Evolutionary conservation across 768 basidiomycete species (phyloP), one percentile per base, ranked within the genome.

Genomic region (Mrakia blollopis): DNA sequence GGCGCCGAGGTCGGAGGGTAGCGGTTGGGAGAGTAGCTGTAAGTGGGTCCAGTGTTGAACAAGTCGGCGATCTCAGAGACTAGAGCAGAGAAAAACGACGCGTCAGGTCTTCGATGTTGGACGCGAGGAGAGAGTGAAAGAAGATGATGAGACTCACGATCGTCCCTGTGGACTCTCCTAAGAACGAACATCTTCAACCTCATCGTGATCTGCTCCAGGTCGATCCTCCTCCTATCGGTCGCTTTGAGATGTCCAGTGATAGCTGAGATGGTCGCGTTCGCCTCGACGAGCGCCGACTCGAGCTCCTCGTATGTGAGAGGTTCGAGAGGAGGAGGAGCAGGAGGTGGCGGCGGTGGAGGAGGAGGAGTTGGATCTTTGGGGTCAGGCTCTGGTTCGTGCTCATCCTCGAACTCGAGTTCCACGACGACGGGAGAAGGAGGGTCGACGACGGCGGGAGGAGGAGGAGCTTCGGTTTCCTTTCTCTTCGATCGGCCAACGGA

Each of bases 371-470:
- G 52, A 16, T 54, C 52, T 54, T 8, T 21, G 23, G 57, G 57
- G 7, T 57, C 57, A 0, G 28, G 57, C 25, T 57, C 57, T 9
- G 25, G 57, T 5, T 57, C 25, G 8, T 25, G 57, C 57, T 57
- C 57, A n/a, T 25, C n/a, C 7, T 57, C 57, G 4, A 18, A n/a
- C 8, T 57, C 25, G 2, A 7, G 57, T 28, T 57, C 57, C 57
- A n/a, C 57, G n/a, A 54, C 23, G 52, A 54, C 52, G 52, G 52
- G 52, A n/a, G 63, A 32, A 3, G 37, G 23, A 32, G 37, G 16
- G 6, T 67, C 63, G 35, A 63, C 62, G 39, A 68, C 39, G 18
- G 65, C 37, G 35, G 65, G 65, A 23, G 65, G n/a, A 63, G 62
- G 35, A 39, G 25, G 65, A 14, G 35, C n/a, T n/a, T n/a, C 23